Percentiles rank a stretch among this genome's conserved stretches.
Conservation (phyloP, 345 rosid species). For the Salix koriyanagi region DNA sequence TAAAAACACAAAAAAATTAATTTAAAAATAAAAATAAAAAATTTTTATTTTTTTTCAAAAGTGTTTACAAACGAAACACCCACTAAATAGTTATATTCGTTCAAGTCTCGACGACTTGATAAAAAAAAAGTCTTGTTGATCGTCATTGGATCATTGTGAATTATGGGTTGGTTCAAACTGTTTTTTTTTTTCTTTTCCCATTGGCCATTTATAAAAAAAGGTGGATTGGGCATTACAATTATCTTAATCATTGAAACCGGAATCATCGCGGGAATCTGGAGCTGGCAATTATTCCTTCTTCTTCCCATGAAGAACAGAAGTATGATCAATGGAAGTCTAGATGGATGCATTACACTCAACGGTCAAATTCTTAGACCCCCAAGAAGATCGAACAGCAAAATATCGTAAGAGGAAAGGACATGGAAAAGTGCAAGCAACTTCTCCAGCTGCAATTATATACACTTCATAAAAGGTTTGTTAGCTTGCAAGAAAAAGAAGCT, state of each 20-base stretch:
- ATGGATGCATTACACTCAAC: not conserved
- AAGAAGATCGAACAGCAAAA: not conserved
- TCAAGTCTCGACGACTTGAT: no score
- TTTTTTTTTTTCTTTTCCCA: no score
- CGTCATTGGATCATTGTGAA: not conserved
- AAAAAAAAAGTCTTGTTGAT: no score
- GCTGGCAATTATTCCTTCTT: not conserved
- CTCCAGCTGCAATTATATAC: not conserved
- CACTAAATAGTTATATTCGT: no score
- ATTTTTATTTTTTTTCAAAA: no score
- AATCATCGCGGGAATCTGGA: not conserved
- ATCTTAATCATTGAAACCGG: not conserved
- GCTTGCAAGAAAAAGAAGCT: constrained; percentile 5
- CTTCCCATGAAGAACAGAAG: not conserved
- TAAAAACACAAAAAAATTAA: no score
- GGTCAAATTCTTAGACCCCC: not conserved
- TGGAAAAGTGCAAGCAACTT: constrained; percentile 4
- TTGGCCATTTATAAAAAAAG: no score
- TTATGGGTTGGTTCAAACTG: not conserved
- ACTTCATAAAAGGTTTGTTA: not conserved
- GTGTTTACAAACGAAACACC: no score
- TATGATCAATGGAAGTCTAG: not conserved
- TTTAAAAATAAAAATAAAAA: no score
- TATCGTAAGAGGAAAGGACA: not conserved
- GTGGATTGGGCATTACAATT: not conserved